A percentile compares a stretch with the other conserved stretches of the same genome.
phyloP scores from a whole-genome alignment of 2,329 filamentous ascomycete genomes.

The Talaromyces sp. region DNA sequence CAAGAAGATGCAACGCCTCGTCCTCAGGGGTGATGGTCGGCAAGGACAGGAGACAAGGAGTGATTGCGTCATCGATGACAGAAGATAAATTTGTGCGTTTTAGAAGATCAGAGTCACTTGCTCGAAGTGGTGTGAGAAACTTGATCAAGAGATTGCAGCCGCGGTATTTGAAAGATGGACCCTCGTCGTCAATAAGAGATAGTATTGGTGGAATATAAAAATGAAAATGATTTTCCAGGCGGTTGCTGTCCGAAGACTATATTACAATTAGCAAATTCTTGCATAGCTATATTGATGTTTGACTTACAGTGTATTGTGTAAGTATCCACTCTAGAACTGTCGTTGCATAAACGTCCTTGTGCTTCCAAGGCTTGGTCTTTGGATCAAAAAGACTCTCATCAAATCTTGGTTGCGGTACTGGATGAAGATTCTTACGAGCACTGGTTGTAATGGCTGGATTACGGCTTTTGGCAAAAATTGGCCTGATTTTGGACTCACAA shows the following conservation, averaged over 20 bases:
- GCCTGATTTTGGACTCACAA: conserved; percentile 35
- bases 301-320: conserved; percentile 34
- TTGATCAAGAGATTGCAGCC: conserved; percentile 38
- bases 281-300: background rate
- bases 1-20: conserved; percentile 64
- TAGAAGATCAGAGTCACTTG: conserved; percentile 39
- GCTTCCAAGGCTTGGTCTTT: conserved; percentile 40
- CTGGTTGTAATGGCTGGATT: conserved; percentile 42
- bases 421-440: conserved; percentile 44
- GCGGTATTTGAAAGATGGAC: conserved; percentile 33
- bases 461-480: conserved; percentile 41
- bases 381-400: conserved; percentile 35
- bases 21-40: conserved; percentile 71
- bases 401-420: conserved; percentile 35
- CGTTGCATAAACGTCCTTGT: conserved; percentile 33
- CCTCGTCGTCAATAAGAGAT: conserved; percentile 43
- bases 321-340: conserved; percentile 37
- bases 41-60: conserved; percentile 68
- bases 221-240: conserved; percentile 43
- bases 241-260: conserved; percentile 24
- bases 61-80: conserved; percentile 45
- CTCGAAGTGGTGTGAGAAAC: conserved; percentile 34
- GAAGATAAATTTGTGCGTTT: conserved; percentile 42
- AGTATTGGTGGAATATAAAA: conserved; percentile 44
- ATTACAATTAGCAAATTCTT: conserved; percentile 21